Evolutionary conservation across 164 flowering plant species (phyloP), one percentile per base, ranked within the genome.

Genomic region (Aristolochia contorta): DNA sequence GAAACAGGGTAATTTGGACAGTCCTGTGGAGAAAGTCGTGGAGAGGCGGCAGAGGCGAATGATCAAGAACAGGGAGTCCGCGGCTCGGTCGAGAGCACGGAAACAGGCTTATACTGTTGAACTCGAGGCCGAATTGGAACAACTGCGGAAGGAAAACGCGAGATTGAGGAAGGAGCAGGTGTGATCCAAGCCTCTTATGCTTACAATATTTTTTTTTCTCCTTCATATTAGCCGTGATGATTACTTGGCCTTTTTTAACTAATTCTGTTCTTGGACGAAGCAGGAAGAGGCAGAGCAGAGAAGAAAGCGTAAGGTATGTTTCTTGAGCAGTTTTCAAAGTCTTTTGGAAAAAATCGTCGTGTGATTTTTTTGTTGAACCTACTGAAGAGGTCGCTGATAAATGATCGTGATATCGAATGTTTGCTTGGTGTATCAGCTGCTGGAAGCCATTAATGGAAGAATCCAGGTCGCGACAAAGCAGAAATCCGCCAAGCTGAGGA

Each of bases 11-110:
- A 50, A 53, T 19, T 60, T 78, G 0, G 93, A 86, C 51, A 91
- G 91, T 8, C 96, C 93, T 5, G 89, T 83, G 32, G 96, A 92
- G 82, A 87, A 81, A 67, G 96, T 87, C 48, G 96, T 86, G 70
- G 98, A 89, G 74, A 82, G 96, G 68, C 69, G 96, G 56, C 98
- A 89, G 56, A 32, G 93, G 56, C 77, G 98, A 82, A 92, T 92
- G 98, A 92, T 92, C 60, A 92, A 92, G 82, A 92, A 92, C 56
- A 66, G 98, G 63, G 98, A 92, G 74, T 92, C 98, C 0, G 98
- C 98, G 0, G 98, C 98, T 0, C 74, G 98, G 66, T 92, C 98
- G 20, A 71, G 98, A 63, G 96, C 98, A 12, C 67, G 96, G 65
- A 92, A 92, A 58, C 98, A 92, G 80, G 78, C 80, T 25, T 77